These are phyloP conservation scores for Phytopythium helicoides DNA, from an alignment of 352 stramenopile species.

Conservation along the genomic window DNA sequence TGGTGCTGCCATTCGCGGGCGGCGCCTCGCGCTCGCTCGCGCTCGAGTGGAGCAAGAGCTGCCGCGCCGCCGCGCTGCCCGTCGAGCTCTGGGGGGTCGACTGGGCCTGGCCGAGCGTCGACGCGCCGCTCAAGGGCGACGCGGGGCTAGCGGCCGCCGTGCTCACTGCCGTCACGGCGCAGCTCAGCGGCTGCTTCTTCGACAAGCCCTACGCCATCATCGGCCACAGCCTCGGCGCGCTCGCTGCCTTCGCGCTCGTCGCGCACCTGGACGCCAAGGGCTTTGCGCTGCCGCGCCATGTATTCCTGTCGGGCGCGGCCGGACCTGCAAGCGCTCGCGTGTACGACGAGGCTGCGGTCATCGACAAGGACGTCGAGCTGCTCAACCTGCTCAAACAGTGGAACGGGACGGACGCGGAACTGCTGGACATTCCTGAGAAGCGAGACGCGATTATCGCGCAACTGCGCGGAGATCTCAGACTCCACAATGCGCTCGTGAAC, in stretches of 20 bases:
- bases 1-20: slow-evolving; percentile 60
- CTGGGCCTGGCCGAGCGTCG: slow-evolving; percentile 34
- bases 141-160: slow-evolving; percentile 19
- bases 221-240: slow-evolving; percentile 68
- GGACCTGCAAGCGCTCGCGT: slow-evolving; percentile 25
- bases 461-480: slow-evolving; percentile 40
- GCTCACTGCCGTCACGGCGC: slow-evolving; percentile 30
- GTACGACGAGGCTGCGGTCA: slow-evolving; percentile 26
- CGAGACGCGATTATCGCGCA: slow-evolving; percentile 26
- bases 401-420: slow-evolving; percentile 53
- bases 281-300: slow-evolving; percentile 53
- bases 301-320: slow-evolving; percentile 56
- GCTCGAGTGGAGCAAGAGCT: slow-evolving; percentile 44
- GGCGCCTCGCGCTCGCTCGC: slow-evolving; percentile 38
- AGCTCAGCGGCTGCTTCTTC: slow-evolving; percentile 57
- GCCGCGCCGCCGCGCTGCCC: slow-evolving; percentile 22
- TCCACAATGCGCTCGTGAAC: slow-evolving; percentile 50
- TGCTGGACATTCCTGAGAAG: slow-evolving; percentile 48
- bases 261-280: slow-evolving; percentile 34
- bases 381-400: slow-evolving; percentile 46
- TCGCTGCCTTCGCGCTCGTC: slow-evolving; percentile 52
- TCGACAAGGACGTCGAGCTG: slow-evolving; percentile 35
- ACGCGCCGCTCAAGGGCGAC: slow-evolving; percentile 10
- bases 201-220: slow-evolving; percentile 70
- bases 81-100: slow-evolving; percentile 68